Conservation (phyloP, 306 rosid genomes). For the Astragalus glycyphyllos region DNA sequence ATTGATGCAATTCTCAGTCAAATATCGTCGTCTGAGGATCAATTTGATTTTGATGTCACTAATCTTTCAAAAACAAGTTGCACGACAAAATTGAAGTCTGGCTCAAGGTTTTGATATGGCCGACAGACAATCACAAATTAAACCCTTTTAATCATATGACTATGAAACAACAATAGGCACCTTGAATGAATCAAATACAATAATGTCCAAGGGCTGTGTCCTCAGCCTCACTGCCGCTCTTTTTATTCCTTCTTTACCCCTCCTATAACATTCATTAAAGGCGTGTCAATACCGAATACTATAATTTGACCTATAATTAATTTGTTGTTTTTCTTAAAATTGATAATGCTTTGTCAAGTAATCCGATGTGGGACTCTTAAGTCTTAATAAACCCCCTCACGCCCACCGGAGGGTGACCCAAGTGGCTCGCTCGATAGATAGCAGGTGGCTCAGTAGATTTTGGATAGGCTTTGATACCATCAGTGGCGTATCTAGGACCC, state of each 20-base stretch:
- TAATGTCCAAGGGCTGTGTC: conserved; percentile 84
- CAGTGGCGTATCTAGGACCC: too few species aligned
- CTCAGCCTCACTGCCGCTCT: too few species aligned
- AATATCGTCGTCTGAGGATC: conserved; percentile 32
- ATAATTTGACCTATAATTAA: not conserved
- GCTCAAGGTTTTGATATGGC: conserved; percentile 10
- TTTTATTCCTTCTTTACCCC: too few species aligned
- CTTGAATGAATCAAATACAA: conserved; percentile 92
- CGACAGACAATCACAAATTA: conserved; percentile 34
- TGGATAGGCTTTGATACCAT: too few species aligned
- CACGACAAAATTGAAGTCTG: conserved; percentile 10
- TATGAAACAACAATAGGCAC: conserved; percentile 49
- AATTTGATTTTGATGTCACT: conserved; percentile 35
- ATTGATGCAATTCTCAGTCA: conserved; percentile 20
- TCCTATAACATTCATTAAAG: too few species aligned
- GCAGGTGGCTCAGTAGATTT: too few species aligned
- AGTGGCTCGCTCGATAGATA: too few species aligned
- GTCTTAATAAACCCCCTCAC: too few species aligned
- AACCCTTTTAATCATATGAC: conserved; percentile 33
- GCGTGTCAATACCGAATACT: not conserved
- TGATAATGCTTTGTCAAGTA: too few species aligned
- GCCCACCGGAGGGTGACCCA: too few species aligned
- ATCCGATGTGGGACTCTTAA: too few species aligned
- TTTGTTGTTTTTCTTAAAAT: too few species aligned
- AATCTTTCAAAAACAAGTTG: conserved; percentile 21